A percentile compares a stretch with the other conserved stretches of the same genome.
These are phyloP conservation scores for Epicoccum sorghinum DNA, from an alignment of 2,329 filamentous ascomycete genomes.

Conservation along the genomic window DNA sequence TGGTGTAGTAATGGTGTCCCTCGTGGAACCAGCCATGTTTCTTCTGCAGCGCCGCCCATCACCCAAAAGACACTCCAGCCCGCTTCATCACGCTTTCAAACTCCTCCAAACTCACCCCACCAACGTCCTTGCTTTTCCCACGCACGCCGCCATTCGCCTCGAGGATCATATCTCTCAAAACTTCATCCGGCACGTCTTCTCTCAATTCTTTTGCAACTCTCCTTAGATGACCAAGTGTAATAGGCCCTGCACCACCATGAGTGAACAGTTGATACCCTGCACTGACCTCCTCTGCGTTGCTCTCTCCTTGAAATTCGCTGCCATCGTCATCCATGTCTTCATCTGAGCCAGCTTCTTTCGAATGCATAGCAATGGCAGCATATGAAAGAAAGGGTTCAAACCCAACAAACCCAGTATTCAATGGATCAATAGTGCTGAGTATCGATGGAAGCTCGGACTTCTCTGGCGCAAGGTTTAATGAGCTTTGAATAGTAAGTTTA, in stretches of 20 bases:
- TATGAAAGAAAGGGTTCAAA: slow-evolving; percentile 87
- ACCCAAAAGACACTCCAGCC: slow-evolving; percentile 77
- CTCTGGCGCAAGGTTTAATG: slow-evolving; percentile 75
- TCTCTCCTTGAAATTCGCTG: slow-evolving; percentile 40
- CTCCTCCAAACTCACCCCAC: slow-evolving; percentile 76
- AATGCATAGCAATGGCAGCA: slow-evolving; percentile 81
- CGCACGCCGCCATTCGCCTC: slow-evolving; percentile 83
- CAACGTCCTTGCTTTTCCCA: slow-evolving; percentile 59
- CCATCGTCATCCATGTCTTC: slow-evolving; percentile 55
- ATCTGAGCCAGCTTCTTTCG: slow-evolving; percentile 37
- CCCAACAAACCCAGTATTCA: slow-evolving; percentile 74
- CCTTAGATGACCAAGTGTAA: slow-evolving; percentile 79
- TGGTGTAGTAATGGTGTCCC: background rate
- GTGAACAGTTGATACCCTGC: slow-evolving; percentile 85
- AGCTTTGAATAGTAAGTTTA: slow-evolving; percentile 57
- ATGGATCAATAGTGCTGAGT: slow-evolving; percentile 80
- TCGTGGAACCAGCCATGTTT: background rate
- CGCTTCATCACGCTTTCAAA: slow-evolving; percentile 86
- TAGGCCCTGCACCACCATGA: slow-evolving; percentile 62
- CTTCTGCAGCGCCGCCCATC: slow-evolving; percentile 40
- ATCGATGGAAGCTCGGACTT: slow-evolving; percentile 76
- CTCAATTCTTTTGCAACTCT: slow-evolving; percentile 80
- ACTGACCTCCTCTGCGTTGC: slow-evolving; percentile 70
- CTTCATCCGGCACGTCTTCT: slow-evolving; percentile 81
- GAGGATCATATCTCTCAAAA: slow-evolving; percentile 90